Evolutionary conservation across 2,329 filamentous ascomycete species (phyloP).

Genomic region (Colletotrichum salicis): DNA sequence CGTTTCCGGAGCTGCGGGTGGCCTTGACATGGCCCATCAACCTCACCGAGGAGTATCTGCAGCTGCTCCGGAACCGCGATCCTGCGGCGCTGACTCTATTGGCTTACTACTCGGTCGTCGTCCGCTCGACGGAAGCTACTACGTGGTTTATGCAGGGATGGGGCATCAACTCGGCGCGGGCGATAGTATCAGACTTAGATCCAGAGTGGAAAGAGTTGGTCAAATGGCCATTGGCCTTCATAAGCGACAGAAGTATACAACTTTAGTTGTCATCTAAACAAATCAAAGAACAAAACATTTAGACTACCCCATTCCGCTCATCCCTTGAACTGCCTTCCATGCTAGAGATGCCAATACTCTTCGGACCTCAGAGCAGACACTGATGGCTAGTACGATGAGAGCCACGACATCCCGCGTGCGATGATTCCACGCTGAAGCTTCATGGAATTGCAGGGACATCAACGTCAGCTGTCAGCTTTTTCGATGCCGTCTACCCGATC

Average conservation of each 20-base stretch:
- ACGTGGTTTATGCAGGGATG: constrained; percentile 38
- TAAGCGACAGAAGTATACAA: constrained; percentile 27
- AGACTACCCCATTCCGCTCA: not conserved
- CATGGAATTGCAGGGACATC: too few relatives aligned
- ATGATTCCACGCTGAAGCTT: too few relatives aligned
- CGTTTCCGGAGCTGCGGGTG: constrained; percentile 38
- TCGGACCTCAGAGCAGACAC: not conserved
- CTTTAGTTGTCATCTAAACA: not conserved
- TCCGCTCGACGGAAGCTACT: constrained; percentile 35
- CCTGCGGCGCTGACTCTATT: constrained; percentile 37
- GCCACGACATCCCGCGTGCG: too few relatives aligned
- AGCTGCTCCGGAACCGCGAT: constrained; percentile 36
- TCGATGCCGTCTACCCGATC: not conserved
- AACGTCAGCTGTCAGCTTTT: not conserved
- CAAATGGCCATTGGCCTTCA: constrained; percentile 29
- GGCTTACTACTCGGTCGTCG: constrained; percentile 40
- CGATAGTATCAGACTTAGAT: constrained; percentile 22
- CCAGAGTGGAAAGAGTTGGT: constrained; percentile 29
- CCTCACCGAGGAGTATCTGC: constrained; percentile 38
- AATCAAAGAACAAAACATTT: not conserved
- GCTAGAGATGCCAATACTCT: not conserved
- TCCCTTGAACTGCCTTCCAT: not conserved
- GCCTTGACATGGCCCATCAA: constrained; percentile 39
- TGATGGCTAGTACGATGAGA: not conserved
- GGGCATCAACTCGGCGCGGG: constrained; percentile 25